These are phyloP conservation scores for Alternaria consortialis DNA, from an alignment of 2,329 filamentous ascomycete genomes.

Conservation along the genomic window DNA sequence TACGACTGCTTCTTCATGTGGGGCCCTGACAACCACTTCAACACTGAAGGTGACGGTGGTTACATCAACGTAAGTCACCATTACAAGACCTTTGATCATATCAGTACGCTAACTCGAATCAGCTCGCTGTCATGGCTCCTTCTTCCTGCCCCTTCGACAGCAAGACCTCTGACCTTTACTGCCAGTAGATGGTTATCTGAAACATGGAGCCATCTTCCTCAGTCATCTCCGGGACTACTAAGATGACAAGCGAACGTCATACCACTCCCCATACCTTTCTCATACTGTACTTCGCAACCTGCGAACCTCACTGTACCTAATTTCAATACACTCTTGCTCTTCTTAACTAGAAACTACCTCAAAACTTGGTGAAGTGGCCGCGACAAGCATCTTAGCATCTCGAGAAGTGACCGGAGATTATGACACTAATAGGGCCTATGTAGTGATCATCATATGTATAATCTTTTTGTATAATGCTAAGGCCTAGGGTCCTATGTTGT, in stretches of 20 bases:
- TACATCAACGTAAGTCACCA: conserved; percentile 3
- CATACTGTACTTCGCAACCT: background rate
- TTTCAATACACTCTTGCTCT: background rate
- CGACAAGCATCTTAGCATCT: too few species aligned
- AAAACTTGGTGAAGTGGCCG: too few species aligned
- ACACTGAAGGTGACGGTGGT: background rate
- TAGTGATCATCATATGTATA: too few species aligned
- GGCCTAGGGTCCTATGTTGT: too few species aligned
- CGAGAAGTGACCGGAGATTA: too few species aligned
- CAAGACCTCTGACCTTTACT: background rate
- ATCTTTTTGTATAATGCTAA: too few species aligned
- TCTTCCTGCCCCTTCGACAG: background rate
- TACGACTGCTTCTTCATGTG: conserved; percentile 4
- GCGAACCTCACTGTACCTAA: background rate
- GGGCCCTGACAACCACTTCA: conserved; percentile 1
- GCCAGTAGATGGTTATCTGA: background rate
- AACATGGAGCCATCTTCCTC: background rate
- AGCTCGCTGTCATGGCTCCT: background rate
- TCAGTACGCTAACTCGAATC: background rate
- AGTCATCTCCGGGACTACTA: background rate
- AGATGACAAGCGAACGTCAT: background rate
- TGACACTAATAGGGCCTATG: too few species aligned
- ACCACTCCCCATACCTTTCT: background rate
- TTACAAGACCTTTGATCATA: background rate
- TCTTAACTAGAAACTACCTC: background rate